Conservation (phyloP, 2,329 filamentous ascomycete species). For the Grosmannia clavigera region DNA sequence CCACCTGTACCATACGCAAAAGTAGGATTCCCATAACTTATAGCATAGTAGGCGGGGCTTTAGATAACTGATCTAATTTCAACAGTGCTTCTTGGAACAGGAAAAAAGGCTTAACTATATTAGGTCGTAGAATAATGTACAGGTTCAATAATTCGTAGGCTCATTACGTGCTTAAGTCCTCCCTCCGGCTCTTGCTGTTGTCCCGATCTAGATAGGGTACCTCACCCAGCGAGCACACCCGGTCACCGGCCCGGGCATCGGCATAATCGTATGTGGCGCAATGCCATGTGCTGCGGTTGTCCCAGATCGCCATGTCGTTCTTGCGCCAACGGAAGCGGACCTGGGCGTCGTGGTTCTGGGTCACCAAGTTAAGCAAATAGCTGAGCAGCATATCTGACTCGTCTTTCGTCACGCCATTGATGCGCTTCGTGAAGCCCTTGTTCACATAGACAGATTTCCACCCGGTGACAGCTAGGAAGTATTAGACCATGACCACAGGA, state of each 20-base stretch:
- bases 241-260: constrained; percentile 27
- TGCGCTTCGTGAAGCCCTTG: constrained; percentile 38
- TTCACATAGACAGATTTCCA: constrained; percentile 44
- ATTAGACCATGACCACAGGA: background rate
- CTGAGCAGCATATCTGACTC: constrained; percentile 39
- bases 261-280: constrained; percentile 50
- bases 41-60: too few relatives aligned
- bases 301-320: constrained; percentile 52
- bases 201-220: constrained; percentile 27
- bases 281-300: constrained; percentile 42
- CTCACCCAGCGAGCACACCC: constrained; percentile 29
- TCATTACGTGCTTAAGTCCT: constrained; percentile 1
- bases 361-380: constrained; percentile 35
- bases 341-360: constrained; percentile 44
- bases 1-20: too few relatives aligned
- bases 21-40: too few relatives aligned
- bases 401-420: constrained; percentile 40
- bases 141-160: background rate
- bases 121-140: background rate
- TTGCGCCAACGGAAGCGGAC: constrained; percentile 40
- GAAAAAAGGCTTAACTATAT: background rate
- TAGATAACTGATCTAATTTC: too few relatives aligned
- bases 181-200: constrained; percentile 14
- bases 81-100: background rate
- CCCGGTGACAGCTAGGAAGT: constrained; percentile 32